Base-by-base conservation (phyloP, 352 stramenopile species). In the Peronosclerospora sorghi region DNA sequence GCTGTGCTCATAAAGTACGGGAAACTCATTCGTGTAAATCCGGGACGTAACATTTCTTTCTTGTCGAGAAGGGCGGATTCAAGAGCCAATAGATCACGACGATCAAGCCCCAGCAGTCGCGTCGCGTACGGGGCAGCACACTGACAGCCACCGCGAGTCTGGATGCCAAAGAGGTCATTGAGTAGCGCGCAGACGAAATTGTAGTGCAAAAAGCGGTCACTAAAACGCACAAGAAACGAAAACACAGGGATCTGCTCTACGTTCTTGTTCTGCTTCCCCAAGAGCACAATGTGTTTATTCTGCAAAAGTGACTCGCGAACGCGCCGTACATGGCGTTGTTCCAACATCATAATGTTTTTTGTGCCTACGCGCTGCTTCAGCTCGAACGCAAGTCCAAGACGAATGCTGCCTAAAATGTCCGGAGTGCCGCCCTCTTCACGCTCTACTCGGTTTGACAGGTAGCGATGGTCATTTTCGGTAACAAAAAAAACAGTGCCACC, bases 101-200 rank as follows among this genome's bases (percentile, higher is more conserved):
- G 73, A 5, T 65, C 73, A 40, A 98, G 56, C 8, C 95, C 95
- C 4, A 99, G 74, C 32, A 98, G 56, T 0, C 69, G 60, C 53
- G 94, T 80, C n/a, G 81, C 90, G 55, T 97, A 98, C 2, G 92
- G 94, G 20, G 95, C 96, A n/a, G 95, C 92, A 83, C 73, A 56
- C 60, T 83, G 82, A 95, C 66, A 77, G 35, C 67, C 67, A 23
- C 67, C 67, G 28, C 67, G 64, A 1, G 58, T 75, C 44, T 75
- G 95, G 28, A 99, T 91, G 12, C 96, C 96, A 65, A 98, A 99
- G 2, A 99, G 60, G 62, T 99, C 96, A 48, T 98, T 98, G 8
- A 98, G 69, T 29, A 99, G 62, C 26, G 94, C 91, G 48, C 87
- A 97, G 15, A 98, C 95, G 49, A 98, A 98, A 56, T 98, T 98